These are phyloP conservation scores for Diaporthe helianthi DNA, from an alignment of 2,329 filamentous ascomycete genomes.

Conservation along the genomic window DNA sequence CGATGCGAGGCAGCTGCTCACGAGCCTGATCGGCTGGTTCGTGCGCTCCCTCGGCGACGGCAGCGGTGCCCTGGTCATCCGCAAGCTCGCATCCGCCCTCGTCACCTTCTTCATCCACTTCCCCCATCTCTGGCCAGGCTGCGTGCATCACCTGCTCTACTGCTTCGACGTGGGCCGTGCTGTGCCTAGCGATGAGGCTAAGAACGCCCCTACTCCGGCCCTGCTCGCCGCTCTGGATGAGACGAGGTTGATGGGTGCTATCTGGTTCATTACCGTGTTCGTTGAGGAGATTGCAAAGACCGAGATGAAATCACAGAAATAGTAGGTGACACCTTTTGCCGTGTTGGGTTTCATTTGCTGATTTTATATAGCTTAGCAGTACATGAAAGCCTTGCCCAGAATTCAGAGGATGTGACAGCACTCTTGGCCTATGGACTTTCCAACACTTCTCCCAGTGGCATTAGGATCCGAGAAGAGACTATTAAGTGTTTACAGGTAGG, in stretches of 20 bases:
- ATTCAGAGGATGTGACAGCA: slow-evolving; percentile 48
- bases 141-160: slow-evolving; percentile 67
- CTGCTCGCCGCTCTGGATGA: slow-evolving; percentile 55
- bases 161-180: slow-evolving; percentile 59
- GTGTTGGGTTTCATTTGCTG: slow-evolving; percentile 37
- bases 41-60: slow-evolving; percentile 59
- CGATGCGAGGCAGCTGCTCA: slow-evolving; percentile 65
- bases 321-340: slow-evolving; percentile 50
- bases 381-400: slow-evolving; percentile 50
- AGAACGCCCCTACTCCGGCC: slow-evolving; percentile 50
- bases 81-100: slow-evolving; percentile 79
- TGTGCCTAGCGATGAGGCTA: slow-evolving; percentile 56
- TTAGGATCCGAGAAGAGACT: slow-evolving; percentile 57
- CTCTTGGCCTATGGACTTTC: slow-evolving; percentile 50
- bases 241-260: slow-evolving; percentile 60
- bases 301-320: slow-evolving; percentile 66
- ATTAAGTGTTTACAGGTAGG: slow-evolving; percentile 67
- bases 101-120: slow-evolving; percentile 79
- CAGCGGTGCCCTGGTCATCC: slow-evolving; percentile 67
- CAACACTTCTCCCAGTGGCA: slow-evolving; percentile 36
- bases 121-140: slow-evolving; percentile 70
- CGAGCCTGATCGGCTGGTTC: slow-evolving; percentile 69
- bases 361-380: slow-evolving; percentile 44
- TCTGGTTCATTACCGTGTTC: slow-evolving; percentile 70
- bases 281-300: slow-evolving; percentile 74